Evolutionary conservation across 2,329 filamentous ascomycete species (phyloP).

Genomic region (Colletotrichum cereale): DNA sequence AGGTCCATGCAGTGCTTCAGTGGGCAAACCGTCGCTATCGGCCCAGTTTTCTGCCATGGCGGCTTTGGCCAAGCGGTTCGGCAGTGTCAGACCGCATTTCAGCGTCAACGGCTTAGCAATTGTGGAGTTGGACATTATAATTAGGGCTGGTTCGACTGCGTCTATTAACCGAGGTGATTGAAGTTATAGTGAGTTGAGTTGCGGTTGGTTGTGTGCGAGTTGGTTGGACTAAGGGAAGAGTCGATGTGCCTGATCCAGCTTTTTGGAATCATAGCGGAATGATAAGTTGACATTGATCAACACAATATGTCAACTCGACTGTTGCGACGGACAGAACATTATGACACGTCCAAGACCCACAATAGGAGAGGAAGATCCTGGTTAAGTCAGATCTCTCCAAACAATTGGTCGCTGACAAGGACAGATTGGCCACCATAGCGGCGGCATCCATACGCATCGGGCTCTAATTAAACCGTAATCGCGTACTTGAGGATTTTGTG

Average conservation of each 20-base stretch:
- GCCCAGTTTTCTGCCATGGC: slow-evolving; percentile 63
- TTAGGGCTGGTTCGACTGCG: too few relatives aligned
- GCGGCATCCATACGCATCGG: background rate
- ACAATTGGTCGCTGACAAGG: slow-evolving; percentile 18
- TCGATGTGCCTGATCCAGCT: background rate
- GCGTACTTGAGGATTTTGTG: background rate
- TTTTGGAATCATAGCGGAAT: background rate
- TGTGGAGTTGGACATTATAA: slow-evolving; percentile 18
- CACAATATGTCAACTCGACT: background rate
- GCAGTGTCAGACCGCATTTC: slow-evolving; percentile 66
- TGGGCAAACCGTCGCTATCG: slow-evolving; percentile 57
- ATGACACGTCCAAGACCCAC: slow-evolving; percentile 16
- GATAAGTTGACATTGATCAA: background rate
- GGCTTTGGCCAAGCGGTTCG: slow-evolving; percentile 66
- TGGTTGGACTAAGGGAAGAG: background rate
- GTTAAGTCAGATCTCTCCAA: background rate
- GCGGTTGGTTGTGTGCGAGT: background rate
- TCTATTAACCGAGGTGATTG: background rate
- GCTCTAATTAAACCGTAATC: slow-evolving; percentile 9
- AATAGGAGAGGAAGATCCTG: background rate
- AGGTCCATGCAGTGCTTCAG: slow-evolving; percentile 54
- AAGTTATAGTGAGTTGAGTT: background rate
- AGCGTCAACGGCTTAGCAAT: slow-evolving; percentile 57
- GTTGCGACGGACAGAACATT: background rate
- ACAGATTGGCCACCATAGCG: background rate